Evolutionary conservation across 2,329 filamentous ascomycete species (phyloP), one percentile per base, ranked within the genome.

Genomic region (Mycocentrospora acerina): DNA sequence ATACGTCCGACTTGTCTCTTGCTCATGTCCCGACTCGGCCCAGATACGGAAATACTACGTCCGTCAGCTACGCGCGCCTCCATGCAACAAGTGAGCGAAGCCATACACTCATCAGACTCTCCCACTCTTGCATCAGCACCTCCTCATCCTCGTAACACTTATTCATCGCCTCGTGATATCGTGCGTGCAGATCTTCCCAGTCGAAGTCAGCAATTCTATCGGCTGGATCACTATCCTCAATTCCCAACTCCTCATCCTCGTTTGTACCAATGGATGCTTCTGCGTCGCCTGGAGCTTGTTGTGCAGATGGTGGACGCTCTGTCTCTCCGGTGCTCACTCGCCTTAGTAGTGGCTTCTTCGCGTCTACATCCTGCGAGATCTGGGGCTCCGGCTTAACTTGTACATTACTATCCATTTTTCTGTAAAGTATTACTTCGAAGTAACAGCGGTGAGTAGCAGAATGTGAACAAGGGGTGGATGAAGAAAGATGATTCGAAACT

Each of bases 1-100:
- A 47, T 81, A 76, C 16, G 87, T 86, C 39, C 90, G 80, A 42
- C 85, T 83, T 38, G 86, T 82, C 64, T 95, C 90, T 45, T 88
- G 82, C 9, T 75, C 70, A 22, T 82, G 78, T 1, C 86, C 85
- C 10, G 86, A 81, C 14, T 83, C 76, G 16, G 87, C 86, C 90
- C 90, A 96, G 24, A 83, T 71, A 41, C 78, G 77, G 64, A 95
- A 95, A 62, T 86, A 86, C 88, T 94, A 49, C 8, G n/a, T 2
- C 15, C n/a, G 2, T 56, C 37, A 60, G 52, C 17, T 27, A 33
- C 17, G 2, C 7, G 24, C 16, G 2, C 9, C 12, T 14, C 15
- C 29, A 24, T 6, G 3, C 13, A 7, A n/a, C 15, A 26, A 12
- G 7, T 18, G 12, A 11, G 19, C 19, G 19, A 22, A 24, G 29